These are phyloP conservation scores for Neurospora tetraspora DNA, from an alignment of 495 filamentous ascomycete species.

Conservation along the genomic window DNA sequence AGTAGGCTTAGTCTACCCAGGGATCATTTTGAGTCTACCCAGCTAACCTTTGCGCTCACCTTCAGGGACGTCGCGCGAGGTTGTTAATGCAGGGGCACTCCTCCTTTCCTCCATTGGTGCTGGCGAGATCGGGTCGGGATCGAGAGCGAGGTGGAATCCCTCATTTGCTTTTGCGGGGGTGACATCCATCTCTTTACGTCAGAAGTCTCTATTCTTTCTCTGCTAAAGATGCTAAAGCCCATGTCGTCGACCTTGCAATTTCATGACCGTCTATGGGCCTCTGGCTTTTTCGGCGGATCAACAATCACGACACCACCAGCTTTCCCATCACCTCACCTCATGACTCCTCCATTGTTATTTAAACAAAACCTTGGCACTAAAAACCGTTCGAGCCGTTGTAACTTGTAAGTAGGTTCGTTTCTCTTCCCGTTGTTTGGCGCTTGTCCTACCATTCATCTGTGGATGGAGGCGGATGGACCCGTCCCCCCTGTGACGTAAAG, in stretches of 20 bases:
- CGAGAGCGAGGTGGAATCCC: not conserved
- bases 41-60: no score
- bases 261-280: not conserved
- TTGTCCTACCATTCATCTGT: not conserved
- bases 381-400: not conserved
- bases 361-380: not conserved
- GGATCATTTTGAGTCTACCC: no score
- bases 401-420: not conserved
- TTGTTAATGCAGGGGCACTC: not conserved
- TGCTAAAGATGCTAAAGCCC: not conserved
- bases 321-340: not conserved
- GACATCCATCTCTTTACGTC: not conserved
- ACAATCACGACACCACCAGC: not conserved
- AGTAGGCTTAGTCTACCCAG: no score
- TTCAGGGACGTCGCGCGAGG: not conserved
- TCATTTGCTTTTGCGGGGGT: not conserved
- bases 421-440: not conserved
- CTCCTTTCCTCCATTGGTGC: not conserved
- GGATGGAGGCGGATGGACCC: not conserved
- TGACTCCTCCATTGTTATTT: not conserved
- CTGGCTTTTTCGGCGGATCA: not conserved
- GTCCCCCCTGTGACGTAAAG: not conserved
- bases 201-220: not conserved
- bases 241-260: not conserved
- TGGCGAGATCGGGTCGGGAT: not conserved